Conservation (phyloP, 2,329 filamentous ascomycete genomes). For the Stemphylium vesicarium region DNA sequence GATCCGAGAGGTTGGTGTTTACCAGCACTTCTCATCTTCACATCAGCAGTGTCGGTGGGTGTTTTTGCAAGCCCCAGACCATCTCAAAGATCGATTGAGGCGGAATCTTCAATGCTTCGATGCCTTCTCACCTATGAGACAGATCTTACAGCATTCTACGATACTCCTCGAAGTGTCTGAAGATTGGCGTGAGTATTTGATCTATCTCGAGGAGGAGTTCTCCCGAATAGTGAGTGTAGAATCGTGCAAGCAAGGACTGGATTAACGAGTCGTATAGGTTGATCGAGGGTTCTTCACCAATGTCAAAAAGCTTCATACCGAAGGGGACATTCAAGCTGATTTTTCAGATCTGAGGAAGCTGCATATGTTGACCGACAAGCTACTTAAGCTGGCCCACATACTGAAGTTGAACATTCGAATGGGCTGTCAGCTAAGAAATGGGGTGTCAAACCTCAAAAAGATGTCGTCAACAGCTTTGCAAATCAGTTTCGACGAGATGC, state of each 20-base stretch:
- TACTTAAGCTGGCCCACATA: conserved; percentile 9
- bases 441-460: not conserved
- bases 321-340: conserved; percentile 14
- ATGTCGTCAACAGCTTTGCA: not conserved
- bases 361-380: conserved; percentile 18
- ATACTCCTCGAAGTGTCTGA: conserved; percentile 11
- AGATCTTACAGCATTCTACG: conserved; percentile 10
- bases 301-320: conserved; percentile 3
- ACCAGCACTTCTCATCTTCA: conserved; percentile 6
- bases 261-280: conserved; percentile 2
- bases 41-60: conserved; percentile 9
- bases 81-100: conserved; percentile 7
- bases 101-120: not conserved
- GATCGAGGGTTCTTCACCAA: conserved; percentile 21
- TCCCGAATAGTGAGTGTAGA: conserved; percentile 9
- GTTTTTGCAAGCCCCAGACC: conserved; percentile 15
- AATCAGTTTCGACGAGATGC: not conserved
- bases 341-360: conserved; percentile 17
- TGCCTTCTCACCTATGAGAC: not conserved
- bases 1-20: conserved; percentile 16
- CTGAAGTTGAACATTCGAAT: conserved; percentile 13
- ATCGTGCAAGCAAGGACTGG: not conserved
- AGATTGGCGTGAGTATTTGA: conserved; percentile 16
- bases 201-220: conserved; percentile 12
- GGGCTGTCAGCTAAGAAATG: conserved; percentile 6